phyloP scores from a whole-genome alignment of 495 filamentous ascomycete species.

The Penicillium coprophilum region DNA sequence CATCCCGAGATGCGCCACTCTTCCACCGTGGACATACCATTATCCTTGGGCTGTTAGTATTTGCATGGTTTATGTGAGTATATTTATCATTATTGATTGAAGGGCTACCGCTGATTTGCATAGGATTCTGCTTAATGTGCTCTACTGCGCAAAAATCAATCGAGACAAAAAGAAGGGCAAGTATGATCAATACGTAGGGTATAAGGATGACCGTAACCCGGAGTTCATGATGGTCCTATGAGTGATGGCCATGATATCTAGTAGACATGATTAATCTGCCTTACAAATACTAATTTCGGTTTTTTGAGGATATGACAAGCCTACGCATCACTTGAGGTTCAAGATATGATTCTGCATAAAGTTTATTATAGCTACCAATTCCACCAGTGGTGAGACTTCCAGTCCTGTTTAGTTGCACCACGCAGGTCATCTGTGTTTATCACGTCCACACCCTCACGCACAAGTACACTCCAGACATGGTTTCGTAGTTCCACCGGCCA shows the following conservation, averaged over 20 bases:
- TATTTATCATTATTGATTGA: not conserved
- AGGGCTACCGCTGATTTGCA: not conserved
- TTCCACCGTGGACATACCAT: constrained; percentile 58
- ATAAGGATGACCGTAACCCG: constrained; percentile 66
- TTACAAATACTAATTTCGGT: not conserved
- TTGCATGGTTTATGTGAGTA: constrained; percentile 66
- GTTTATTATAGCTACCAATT: not conserved
- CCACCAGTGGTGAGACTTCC: constrained; percentile 22
- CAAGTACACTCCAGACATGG: constrained; percentile 62
- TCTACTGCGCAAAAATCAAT: constrained; percentile 67
- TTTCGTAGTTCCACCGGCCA: constrained; percentile 68
- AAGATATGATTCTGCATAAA: not conserved
- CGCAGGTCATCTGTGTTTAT: constrained; percentile 32
- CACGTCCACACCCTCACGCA: constrained; percentile 59
- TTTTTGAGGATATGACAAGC: not conserved
- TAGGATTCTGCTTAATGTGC: constrained; percentile 61
- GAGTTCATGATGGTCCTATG: constrained; percentile 59
- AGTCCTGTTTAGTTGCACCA: constrained; percentile 23
- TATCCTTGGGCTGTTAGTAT: constrained; percentile 55
- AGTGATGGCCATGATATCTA: not conserved
- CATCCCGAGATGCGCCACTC: constrained; percentile 46
- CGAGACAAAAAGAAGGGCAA: constrained; percentile 62
- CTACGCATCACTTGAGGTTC: not conserved
- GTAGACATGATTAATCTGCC: not conserved
- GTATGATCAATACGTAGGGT: constrained; percentile 57